These are phyloP conservation scores for Conoideocrella luteorostrata DNA, from an alignment of 2,329 filamentous ascomycete genomes.

Conservation along the genomic window DNA sequence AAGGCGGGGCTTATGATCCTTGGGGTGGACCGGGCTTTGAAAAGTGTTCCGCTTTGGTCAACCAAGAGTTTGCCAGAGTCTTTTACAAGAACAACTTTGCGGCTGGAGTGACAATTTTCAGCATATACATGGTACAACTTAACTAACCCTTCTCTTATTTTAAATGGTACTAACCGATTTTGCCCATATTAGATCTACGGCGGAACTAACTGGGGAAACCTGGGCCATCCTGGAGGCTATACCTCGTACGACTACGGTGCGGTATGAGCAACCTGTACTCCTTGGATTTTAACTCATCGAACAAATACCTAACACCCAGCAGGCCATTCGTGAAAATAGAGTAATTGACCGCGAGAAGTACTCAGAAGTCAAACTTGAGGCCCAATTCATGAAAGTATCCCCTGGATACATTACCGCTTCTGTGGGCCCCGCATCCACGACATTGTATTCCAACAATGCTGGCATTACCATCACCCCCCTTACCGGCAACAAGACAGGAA, in stretches of 20 bases:
- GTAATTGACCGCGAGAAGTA: slow-evolving; percentile 68
- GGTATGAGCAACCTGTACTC: slow-evolving; percentile 17
- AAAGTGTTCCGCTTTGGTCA: slow-evolving; percentile 58
- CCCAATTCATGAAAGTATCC: slow-evolving; percentile 67
- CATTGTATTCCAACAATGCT: slow-evolving; percentile 44
- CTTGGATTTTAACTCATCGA: slow-evolving; percentile 13
- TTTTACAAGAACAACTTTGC: slow-evolving; percentile 73
- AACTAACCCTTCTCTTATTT: too few relatives aligned
- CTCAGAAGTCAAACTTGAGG: slow-evolving; percentile 69
- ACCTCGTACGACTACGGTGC: slow-evolving; percentile 51
- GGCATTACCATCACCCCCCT: slow-evolving; percentile 57
- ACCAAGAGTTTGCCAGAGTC: slow-evolving; percentile 68
- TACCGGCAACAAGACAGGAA: slow-evolving; percentile 42
- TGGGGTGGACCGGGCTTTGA: slow-evolving; percentile 69
- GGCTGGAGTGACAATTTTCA: slow-evolving; percentile 61
- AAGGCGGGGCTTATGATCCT: slow-evolving; percentile 66
- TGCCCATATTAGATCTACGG: slow-evolving; percentile 65
- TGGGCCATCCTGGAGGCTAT: slow-evolving; percentile 62
- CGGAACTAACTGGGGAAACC: slow-evolving; percentile 79
- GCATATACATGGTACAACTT: slow-evolving; percentile 63
- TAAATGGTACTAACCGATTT: too few relatives aligned
- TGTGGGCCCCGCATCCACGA: slow-evolving; percentile 42
- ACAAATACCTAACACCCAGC: slow-evolving; percentile 13
- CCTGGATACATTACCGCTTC: slow-evolving; percentile 60
- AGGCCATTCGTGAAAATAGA: slow-evolving; percentile 60